phyloP scores from a whole-genome alignment of 805 yeast genomes.

The Alloascoidea hylecoeti region DNA sequence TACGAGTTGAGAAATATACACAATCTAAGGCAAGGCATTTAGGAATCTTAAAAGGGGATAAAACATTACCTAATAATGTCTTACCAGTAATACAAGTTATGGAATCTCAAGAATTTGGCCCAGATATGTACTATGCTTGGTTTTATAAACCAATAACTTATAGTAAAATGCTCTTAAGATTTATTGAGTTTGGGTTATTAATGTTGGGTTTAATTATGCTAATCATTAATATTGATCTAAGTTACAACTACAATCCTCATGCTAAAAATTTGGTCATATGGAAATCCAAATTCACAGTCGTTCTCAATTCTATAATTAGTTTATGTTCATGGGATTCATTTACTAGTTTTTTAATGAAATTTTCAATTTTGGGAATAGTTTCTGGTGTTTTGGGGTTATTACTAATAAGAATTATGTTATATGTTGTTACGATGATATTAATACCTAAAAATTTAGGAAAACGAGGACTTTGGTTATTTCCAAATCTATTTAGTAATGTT shows the following conservation, averaged over 20 bases:
- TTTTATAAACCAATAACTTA: constrained; percentile 57
- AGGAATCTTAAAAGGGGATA: too few species aligned
- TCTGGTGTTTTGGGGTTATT: constrained; percentile 69
- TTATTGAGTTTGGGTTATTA: constrained; percentile 47
- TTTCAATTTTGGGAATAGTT: constrained; percentile 48
- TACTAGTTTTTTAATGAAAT: constrained; percentile 5
- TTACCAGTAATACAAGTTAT: constrained; percentile 18
- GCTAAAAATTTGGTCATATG: too few species aligned
- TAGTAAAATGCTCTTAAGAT: constrained; percentile 50
- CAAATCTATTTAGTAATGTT: constrained; percentile 90
- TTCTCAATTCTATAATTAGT: constrained; percentile 1
- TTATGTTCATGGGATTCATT: neutral
- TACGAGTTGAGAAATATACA: constrained; percentile 65
- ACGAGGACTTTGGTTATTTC: constrained; percentile 88
- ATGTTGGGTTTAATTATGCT: too few species aligned
- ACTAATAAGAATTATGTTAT: constrained; percentile 61
- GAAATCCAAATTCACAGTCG: constrained; percentile 12
- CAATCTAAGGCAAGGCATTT: constrained; percentile 52
- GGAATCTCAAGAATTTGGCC: constrained; percentile 23
- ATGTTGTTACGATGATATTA: too few species aligned
- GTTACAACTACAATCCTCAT: too few species aligned
- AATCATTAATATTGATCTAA: too few species aligned
- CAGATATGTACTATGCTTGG: constrained; percentile 66
- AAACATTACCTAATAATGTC: constrained; percentile 43
- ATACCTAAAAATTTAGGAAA: constrained; percentile 42